Evolutionary conservation across 1,139 yeast species (phyloP).

Genomic region (Sugiyamaella novakii): DNA sequence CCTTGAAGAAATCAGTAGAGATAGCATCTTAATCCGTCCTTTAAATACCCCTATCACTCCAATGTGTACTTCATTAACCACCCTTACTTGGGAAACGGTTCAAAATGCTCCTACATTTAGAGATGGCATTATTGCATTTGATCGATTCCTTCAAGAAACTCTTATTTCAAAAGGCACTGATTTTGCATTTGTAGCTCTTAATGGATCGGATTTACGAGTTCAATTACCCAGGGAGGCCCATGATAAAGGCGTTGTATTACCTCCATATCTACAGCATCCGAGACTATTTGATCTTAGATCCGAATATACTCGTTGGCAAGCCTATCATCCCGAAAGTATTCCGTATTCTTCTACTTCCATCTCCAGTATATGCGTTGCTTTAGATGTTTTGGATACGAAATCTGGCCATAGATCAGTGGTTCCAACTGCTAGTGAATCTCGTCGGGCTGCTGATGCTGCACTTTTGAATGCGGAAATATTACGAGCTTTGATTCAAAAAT

Average conservation of each 20-base stretch:
- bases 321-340: conserved; percentile 62
- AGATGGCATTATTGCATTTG: conserved; percentile 61
- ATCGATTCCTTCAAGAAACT: conserved; percentile 51
- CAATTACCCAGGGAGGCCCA: conserved; percentile 80
- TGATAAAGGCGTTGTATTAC: conserved; percentile 71
- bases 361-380: conserved; percentile 57
- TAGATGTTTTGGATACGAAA: conserved; percentile 51
- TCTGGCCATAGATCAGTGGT: conserved; percentile 19
- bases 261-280: conserved; percentile 75
- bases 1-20: conserved; percentile 43
- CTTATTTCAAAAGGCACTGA: conserved; percentile 51
- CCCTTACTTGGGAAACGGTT: conserved; percentile 66
- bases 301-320: conserved; percentile 75
- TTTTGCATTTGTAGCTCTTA: conserved; percentile 68
- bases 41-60: conserved; percentile 69
- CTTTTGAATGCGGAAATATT: conserved; percentile 50
- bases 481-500: conserved; percentile 54
- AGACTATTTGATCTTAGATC: conserved; percentile 72
- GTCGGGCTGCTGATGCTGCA: conserved; percentile 43
- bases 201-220: conserved; percentile 71
- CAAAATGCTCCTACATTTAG: conserved; percentile 53
- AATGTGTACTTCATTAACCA: conserved; percentile 51
- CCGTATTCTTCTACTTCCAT: conserved; percentile 55
- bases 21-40: conserved; percentile 60
- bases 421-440: conserved; percentile 18